Evolutionary conservation across 306 rosid species (phyloP).

Genomic region (Castanea crenata): DNA sequence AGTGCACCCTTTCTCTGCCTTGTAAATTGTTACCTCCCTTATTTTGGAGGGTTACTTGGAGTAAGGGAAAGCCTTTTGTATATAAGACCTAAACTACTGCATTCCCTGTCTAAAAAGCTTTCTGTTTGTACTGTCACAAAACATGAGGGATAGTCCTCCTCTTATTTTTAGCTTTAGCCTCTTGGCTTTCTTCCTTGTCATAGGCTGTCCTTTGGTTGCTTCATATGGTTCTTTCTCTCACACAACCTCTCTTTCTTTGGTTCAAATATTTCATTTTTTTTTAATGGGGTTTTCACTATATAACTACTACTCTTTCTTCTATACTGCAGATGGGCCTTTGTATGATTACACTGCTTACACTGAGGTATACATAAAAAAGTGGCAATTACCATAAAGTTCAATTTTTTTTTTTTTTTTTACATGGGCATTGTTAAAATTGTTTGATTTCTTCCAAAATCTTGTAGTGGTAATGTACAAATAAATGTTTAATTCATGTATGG

Average conservation of each 20-base stretch:
- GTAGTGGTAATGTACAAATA: neutral
- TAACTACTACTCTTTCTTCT: neutral
- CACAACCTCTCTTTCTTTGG: neutral
- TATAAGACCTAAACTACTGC: neutral
- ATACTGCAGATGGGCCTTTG: slow-evolving; percentile 74
- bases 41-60: neutral
- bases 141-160: slow-evolving; percentile 29
- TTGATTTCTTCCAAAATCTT: neutral
- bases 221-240: slow-evolving; percentile 49
- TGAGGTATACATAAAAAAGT: slow-evolving; percentile 40
- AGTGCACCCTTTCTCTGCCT: neutral
- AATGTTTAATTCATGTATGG: too few species aligned
- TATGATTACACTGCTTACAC: slow-evolving; percentile 82
- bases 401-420: too few species aligned
- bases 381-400: neutral
- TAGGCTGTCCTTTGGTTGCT: slow-evolving; percentile 32
- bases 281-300: neutral
- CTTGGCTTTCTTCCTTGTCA: slow-evolving; percentile 27
- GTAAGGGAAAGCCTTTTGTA: slow-evolving; percentile 8
- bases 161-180: slow-evolving; percentile 10
- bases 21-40: neutral
- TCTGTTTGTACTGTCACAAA: neutral
- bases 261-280: neutral
- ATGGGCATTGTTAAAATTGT: neutral
- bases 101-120: neutral